Base-by-base conservation (phyloP, 192 early-diverging fungal genomes). In the Dimargaris verticillata region DNA sequence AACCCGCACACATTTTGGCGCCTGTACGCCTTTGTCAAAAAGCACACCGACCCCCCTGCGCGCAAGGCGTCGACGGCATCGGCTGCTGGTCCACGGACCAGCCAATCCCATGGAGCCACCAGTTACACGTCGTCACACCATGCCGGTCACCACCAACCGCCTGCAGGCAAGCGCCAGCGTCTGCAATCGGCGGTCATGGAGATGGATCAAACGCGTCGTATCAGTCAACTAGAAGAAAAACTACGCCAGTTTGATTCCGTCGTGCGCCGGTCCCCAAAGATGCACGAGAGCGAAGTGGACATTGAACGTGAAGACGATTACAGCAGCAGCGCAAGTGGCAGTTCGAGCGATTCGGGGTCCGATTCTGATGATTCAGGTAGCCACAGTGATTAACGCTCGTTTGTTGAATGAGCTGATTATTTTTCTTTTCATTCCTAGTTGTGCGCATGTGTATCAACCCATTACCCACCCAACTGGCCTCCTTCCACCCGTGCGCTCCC, bases 11-110 rank as follows among this genome's bases (percentile, higher is more conserved):
- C 91, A 13, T 77, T 95, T 26, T 87, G 80, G 68, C 79, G 81
- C 66, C 72, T 98, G 45, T 92, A 95, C 67, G 77, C 88, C 46
- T 95, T 87, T 70, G 93, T 93, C 9, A 80, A 76, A 26, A 78
- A 76, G 22, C 69, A 74, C 44, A 72, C 68, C 42, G 68, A 72
- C 22, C 75, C 70, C 63, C 72, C 72, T 22, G 66, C 72, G 5
- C 63, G 66, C 9, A 66, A 72, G 15, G 65, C 61, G 11, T 64
- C 68, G 28, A 75, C 75, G 29, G 60, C 67, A 10, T 71, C 77
- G 28, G 74, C 72, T 46, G 78, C 79, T n/a, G 67, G 63, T 29
- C 72, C 76, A 46, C 68, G 71, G 9, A 71, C 13, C 57, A 42
- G 10, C 67, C 70, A 49, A 44, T 78, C 11, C 74, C 80, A n/a